phyloP scores from a whole-genome alignment of 2,329 filamentous ascomycete genomes.

The Mariannaea elegans region DNA sequence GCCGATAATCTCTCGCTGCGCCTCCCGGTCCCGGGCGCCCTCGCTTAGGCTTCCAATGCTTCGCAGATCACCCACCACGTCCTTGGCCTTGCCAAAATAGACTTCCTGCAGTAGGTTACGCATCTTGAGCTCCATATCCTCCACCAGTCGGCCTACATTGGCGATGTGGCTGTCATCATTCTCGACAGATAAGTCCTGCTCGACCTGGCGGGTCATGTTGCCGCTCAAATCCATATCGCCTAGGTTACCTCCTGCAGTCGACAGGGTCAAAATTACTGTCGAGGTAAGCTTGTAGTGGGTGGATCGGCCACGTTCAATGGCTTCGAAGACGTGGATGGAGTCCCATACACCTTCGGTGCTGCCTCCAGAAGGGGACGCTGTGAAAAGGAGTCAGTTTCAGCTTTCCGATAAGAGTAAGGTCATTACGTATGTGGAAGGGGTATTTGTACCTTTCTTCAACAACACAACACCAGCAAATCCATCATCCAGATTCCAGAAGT shows the following conservation, averaged over 20 bases:
- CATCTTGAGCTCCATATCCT: constrained; percentile 99
- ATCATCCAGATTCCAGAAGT: constrained; percentile 98
- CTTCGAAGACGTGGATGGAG: constrained; percentile 98
- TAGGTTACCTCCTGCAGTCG: constrained; percentile 66
- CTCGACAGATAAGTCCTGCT: constrained; percentile 89
- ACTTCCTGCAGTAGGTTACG: constrained; percentile 97
- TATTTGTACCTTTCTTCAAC: constrained; percentile 84
- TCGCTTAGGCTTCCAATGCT: constrained; percentile 88
- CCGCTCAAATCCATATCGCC: constrained; percentile 92
- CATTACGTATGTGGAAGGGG: too few species aligned
- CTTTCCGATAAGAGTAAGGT: neutral
- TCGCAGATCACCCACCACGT: constrained; percentile 93
- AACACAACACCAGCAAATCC: constrained; percentile 96
- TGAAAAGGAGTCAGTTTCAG: constrained; percentile 23
- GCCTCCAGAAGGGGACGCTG: constrained; percentile 72
- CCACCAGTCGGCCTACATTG: constrained; percentile 92
- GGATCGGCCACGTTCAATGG: constrained; percentile 87
- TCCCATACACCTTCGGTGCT: constrained; percentile 89
- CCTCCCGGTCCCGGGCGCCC: constrained; percentile 81
- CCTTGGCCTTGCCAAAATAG: constrained; percentile 99
- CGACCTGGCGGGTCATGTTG: constrained; percentile 97
- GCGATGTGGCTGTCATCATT: constrained; percentile 93
- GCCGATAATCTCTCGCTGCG: constrained; percentile 87
- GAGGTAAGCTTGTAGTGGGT: constrained; percentile 98
- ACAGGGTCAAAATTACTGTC: constrained; percentile 92